Percentiles rank a stretch among this genome's conserved stretches.
Conservation (phyloP, 169 alveolate species). For the Cryptosporidium meleagridis region DNA sequence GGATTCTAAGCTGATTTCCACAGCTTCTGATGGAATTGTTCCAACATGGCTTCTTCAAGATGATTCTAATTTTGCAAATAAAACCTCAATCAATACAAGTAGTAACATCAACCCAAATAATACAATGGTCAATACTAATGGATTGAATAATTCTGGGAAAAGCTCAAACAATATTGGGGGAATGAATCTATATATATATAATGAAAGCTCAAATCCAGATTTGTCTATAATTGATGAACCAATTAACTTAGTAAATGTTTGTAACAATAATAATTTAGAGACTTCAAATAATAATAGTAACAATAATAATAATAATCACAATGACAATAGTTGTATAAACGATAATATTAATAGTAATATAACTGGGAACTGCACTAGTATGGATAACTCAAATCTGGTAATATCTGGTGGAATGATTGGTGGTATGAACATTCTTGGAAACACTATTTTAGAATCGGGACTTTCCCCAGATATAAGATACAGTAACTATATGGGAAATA, state of each 20-base stretch:
- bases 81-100: conserved; percentile 40
- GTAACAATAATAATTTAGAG: not conserved
- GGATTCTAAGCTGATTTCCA: conserved; percentile 68
- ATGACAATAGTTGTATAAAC: not conserved
- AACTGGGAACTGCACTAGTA: not conserved
- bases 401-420: conserved; percentile 5
- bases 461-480: conserved; percentile 13
- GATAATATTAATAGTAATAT: not conserved
- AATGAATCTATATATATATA: not conserved
- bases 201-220: conserved; percentile 14
- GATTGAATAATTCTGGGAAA: not conserved
- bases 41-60: conserved; percentile 74
- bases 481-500: not conserved
- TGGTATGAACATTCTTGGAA: not conserved
- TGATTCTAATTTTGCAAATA: conserved; percentile 62
- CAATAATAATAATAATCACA: conserved; percentile 3
- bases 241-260: not conserved
- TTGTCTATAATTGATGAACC: not conserved
- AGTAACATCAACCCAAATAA: conserved; percentile 10
- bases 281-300: not conserved
- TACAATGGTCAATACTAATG: not conserved
- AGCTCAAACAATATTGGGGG: not conserved
- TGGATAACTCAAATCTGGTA: conserved; percentile 4
- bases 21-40: conserved; percentile 73
- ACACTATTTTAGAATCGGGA: conserved; percentile 1